These are phyloP conservation scores for Chalaropsis ovoidea DNA, from an alignment of 2,329 filamentous ascomycete species.

Conservation along the genomic window DNA sequence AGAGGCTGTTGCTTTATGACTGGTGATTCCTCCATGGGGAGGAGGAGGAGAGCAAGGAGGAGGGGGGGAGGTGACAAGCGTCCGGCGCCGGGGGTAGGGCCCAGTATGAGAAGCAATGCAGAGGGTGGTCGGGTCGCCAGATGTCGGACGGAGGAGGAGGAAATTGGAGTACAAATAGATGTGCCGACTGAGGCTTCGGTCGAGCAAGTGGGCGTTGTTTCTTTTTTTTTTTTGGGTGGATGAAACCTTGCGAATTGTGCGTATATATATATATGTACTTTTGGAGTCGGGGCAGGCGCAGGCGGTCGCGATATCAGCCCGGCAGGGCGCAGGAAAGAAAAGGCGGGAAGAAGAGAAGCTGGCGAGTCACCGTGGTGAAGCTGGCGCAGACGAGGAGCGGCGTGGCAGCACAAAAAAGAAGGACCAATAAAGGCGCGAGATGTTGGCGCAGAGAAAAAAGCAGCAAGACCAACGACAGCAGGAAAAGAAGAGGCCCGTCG, in stretches of 20 bases:
- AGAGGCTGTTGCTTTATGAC: slow-evolving; percentile 17
- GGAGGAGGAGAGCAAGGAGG: not conserved
- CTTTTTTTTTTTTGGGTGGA: not conserved
- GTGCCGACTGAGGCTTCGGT: not conserved
- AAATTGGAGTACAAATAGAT: slow-evolving; percentile 8
- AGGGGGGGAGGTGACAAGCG: not conserved
- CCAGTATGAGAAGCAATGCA: slow-evolving; percentile 2
- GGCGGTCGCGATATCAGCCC: slow-evolving; percentile 12
- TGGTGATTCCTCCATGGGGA: slow-evolving; percentile 16
- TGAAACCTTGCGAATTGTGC: not conserved
- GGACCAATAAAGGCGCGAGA: not conserved
- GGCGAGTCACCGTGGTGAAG: not conserved
- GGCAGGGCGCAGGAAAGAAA: slow-evolving; percentile 10
- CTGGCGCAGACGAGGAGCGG: not conserved
- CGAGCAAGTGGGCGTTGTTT: not conserved
- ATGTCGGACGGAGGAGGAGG: not conserved
- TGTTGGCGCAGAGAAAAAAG: not conserved
- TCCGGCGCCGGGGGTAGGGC: not conserved
- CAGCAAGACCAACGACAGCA: not conserved
- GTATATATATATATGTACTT: slow-evolving; percentile 1
- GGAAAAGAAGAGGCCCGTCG: not conserved
- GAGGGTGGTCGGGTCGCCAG: not conserved
- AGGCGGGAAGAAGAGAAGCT: not conserved
- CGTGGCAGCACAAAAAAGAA: not conserved
- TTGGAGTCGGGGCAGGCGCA: not conserved